Base-by-base conservation (phyloP, 176 grass and related monocot genomes). In the Cocos nucifera region DNA sequence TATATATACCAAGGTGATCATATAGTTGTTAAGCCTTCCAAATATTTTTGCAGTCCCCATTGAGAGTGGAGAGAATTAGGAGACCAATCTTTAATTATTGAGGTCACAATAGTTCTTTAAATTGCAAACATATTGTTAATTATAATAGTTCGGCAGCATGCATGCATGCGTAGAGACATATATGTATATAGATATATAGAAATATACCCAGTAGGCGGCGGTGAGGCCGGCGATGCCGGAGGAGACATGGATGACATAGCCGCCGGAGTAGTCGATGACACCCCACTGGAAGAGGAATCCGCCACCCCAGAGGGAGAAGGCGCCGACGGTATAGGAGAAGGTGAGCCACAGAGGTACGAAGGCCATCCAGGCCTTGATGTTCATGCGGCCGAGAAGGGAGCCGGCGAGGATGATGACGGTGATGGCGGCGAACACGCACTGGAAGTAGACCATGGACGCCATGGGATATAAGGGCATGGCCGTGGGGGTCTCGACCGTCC, bases 251-350 rank as follows among this genome's bases (percentile, higher is more conserved):
- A 67, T 67, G 51, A 67, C 65, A 23, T 67, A 67, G 24, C 65
- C 65, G 65, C 65, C 65, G 51, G 65, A 67, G 25, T 67, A 67
- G 65, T 67, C 65, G 65, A 67, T 67, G 51, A 67, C 65, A 7
- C 65, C 65, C 65, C 65, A 67, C 50, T 67, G 65, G 51, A 54
- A 67, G 10, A 67, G 65, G 26, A 67, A 67, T 17, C 65, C 65
- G 17, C 65, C 65, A 51, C 65, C 65, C 65, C 65, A 67, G 51
- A 67, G 26, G 17, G 51, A 54, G 65, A 67, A 67, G 51, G 65
- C 65, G 25, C 65, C 51, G 65, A 67, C 65, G 51, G 65, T 67
- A 12, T 67, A 67, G 17, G 51, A 67, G 65, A 67, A 67, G 65
- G 51, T 53, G 25, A 67, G 65, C 65, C 65, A 67, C 3, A 67